A percentile compares a stretch with the other conserved stretches of the same genome.
Evolutionary conservation across 1,284 basidiomycete genomes (phyloP).

Genomic region (Rhodotorula sp.): DNA sequence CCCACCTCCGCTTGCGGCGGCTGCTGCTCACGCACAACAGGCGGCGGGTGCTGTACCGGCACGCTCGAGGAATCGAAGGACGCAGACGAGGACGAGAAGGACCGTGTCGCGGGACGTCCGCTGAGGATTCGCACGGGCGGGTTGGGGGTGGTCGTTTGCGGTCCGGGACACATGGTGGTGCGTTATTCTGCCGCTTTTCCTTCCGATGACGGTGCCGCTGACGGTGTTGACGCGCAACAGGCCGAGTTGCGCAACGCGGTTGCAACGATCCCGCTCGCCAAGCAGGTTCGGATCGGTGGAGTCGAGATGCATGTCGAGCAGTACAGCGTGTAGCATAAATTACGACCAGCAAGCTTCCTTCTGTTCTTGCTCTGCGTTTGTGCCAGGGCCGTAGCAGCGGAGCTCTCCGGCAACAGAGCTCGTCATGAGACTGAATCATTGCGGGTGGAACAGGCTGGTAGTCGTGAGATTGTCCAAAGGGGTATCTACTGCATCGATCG

Average conservation of each 20-base stretch:
- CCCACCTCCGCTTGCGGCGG: not conserved
- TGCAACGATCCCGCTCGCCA: conserved; percentile 26
- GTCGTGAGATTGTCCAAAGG: no score
- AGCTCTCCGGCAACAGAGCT: no score
- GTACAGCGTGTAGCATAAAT: conserved; percentile 1
- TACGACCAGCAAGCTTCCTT: not conserved
- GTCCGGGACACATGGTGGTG: conserved; percentile 29
- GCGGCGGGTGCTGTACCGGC: conserved; percentile 18
- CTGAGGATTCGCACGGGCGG: conserved; percentile 23
- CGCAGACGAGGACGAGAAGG: conserved; percentile 3
- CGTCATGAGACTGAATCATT: no score
- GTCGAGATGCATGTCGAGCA: conserved; percentile 24
- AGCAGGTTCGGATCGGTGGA: conserved; percentile 30
- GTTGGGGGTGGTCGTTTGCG: conserved; percentile 22
- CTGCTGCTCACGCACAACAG: conserved; percentile 14
- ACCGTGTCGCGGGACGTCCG: not conserved
- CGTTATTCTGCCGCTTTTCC: not conserved
- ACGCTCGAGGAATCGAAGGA: not conserved
- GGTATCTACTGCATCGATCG: no score
- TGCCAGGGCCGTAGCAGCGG: no score
- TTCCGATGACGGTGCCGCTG: not conserved
- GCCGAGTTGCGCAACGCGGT: conserved; percentile 24
- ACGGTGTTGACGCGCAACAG: not conserved
- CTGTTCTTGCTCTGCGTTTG: not conserved
- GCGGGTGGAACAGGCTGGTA: no score